Base-by-base conservation (phyloP, 192 early-diverging fungal species). In the Umbelopsis isabellina region DNA sequence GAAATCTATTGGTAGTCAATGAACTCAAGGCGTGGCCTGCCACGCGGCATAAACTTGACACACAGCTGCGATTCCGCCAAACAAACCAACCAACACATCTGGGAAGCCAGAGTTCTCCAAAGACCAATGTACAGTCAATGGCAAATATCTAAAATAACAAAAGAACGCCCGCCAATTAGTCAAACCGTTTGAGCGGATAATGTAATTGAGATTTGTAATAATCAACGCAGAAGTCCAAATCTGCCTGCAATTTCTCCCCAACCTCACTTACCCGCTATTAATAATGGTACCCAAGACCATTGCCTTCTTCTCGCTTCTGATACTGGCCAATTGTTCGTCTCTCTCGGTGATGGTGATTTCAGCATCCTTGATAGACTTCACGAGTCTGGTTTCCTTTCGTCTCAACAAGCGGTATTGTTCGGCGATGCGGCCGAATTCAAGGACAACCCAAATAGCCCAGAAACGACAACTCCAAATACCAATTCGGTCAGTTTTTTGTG, bases 381-480 rank as follows among this genome's bases (percentile, higher is more conserved):
- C 68, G 35, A 90, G 73, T 23, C 71, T 53, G 10, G 69, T 73
- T 44, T 85, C 83, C 33, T 80, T 83, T 30, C 37, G 41, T 75
- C 85, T 85, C 45, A 90, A 76, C 41, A 86, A 66, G 13, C 87
- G 81, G 67, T 87, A 85, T 68, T 94, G 88, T 65, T 90, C 87
- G 25, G 77, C 87, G 49, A 97, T 85, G 69, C 91, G 92, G 16
- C 81, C 86, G 82, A 95, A 97, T 81, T 98, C 93, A 69, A 98
- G 77, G 12, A 92, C 84, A 0, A 97, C 94, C 84, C 96, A 97
- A 22, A 83, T 85, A 0, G 95, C 97, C 97, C 97, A 98, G 89
- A 96, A 96, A 33, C 97, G 86, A 74, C 97, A 98, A 61, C 88
- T 91, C 97, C 97, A 98, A 69, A 95, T 91, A 22, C 91, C 91